These are phyloP conservation scores for Coniferiporia sulphurascens DNA, from an alignment of 1,284 basidiomycete species.

Conservation along the genomic window DNA sequence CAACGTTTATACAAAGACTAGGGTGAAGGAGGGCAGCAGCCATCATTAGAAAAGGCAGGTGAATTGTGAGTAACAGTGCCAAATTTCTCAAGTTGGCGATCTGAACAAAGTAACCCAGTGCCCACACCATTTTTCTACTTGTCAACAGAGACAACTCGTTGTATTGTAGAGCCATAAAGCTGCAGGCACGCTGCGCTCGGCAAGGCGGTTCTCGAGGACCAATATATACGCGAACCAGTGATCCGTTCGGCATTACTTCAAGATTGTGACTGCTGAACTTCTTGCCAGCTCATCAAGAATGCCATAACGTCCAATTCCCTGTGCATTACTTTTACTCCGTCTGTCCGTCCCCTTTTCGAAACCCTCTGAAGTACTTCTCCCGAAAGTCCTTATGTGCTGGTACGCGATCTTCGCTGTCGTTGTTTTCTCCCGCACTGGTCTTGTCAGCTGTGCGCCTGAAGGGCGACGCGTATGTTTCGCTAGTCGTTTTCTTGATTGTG, in stretches of 20 bases:
- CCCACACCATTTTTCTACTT: background rate
- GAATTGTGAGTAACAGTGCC: background rate
- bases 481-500: conserved; percentile 75
- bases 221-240: background rate
- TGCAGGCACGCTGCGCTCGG: background rate
- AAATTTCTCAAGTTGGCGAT: background rate
- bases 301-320: background rate
- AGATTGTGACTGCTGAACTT: conserved; percentile 4
- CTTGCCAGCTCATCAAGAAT: background rate
- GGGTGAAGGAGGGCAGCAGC: conserved; percentile 1
- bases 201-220: background rate
- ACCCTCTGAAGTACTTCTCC: conserved; percentile 78
- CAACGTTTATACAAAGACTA: conserved; percentile 42
- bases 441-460: conserved; percentile 36
- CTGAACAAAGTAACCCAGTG: background rate
- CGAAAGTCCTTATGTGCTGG: conserved; percentile 78
- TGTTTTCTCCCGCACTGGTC: background rate
- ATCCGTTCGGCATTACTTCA: conserved; percentile 2
- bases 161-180: background rate
- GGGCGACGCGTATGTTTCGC: conserved; percentile 44
- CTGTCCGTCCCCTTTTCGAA: conserved; percentile 39
- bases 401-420: conserved; percentile 31
- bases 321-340: background rate
- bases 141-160: background rate
- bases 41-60: conserved; percentile 8